Evolutionary conservation across 306 rosid genomes (phyloP).

Genomic region (Fragaria vesca): DNA sequence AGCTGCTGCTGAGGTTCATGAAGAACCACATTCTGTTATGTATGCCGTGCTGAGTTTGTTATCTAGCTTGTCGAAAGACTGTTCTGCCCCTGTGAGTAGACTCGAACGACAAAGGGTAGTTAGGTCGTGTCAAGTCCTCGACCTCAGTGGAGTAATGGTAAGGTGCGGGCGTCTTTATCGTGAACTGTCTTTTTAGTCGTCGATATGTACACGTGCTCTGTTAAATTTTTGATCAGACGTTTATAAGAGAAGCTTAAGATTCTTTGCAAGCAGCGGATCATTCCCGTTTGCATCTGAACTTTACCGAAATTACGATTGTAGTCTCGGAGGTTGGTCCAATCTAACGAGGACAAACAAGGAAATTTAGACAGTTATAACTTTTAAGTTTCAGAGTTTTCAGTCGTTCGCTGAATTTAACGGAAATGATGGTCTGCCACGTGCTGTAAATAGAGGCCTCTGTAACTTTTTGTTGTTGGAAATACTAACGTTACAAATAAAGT

Average conservation of each 20-base stretch:
- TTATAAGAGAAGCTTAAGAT: constrained; percentile 1
- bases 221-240: constrained; percentile 7
- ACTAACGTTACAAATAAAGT: no score
- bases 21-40: neutral
- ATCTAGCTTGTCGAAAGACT: constrained; percentile 12
- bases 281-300: no score
- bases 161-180: neutral
- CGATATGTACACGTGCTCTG: neutral
- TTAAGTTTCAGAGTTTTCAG: neutral
- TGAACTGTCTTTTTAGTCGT: neutral
- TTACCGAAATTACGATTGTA: neutral
- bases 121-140: neutral
- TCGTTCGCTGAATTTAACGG: neutral
- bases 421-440: neutral
- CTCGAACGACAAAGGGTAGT: neutral
- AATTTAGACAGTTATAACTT: neutral
- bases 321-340: neutral
- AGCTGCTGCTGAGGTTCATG: constrained; percentile 24
- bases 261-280: constrained; percentile 12
- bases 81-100: constrained; percentile 1
- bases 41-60: neutral
- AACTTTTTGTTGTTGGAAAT: no score
- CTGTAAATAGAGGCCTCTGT: no score
- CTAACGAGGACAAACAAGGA: neutral
- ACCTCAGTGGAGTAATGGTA: neutral